phyloP scores from a whole-genome alignment of 1,284 basidiomycete species.

The Irpex sp. region DNA sequence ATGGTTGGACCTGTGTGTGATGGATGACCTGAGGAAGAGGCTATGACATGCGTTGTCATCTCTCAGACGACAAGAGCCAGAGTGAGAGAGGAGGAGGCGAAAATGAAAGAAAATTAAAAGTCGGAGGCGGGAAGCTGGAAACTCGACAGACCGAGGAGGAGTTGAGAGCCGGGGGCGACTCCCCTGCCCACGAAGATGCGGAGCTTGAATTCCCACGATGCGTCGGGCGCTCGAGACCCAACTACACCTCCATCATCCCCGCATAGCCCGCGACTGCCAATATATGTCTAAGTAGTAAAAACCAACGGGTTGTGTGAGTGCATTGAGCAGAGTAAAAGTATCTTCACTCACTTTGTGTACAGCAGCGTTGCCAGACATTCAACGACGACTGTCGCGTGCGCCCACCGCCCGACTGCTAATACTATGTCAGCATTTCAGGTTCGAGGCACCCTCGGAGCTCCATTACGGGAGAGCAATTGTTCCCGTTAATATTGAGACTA shows the following conservation, averaged over 20 bases:
- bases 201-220: conserved; percentile 23
- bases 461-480: not conserved
- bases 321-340: too few species aligned
- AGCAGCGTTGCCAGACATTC: too few species aligned
- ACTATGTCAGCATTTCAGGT: too few species aligned
- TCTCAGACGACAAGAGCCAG: conserved; percentile 21
- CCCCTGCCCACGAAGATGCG: conserved; percentile 14
- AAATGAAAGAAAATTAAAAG: conserved; percentile 14
- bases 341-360: too few species aligned
- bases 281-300: not conserved
- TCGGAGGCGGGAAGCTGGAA: conserved; percentile 23
- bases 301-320: not conserved
- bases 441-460: too few species aligned
- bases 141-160: conserved; percentile 13
- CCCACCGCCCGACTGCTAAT: too few species aligned
- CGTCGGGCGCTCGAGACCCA: not conserved
- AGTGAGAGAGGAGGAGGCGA: conserved; percentile 18
- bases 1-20: conserved; percentile 50
- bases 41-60: conserved; percentile 78
- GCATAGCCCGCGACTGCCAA: not conserved
- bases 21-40: conserved; percentile 65
- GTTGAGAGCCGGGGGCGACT: conserved; percentile 15
- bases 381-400: too few species aligned
- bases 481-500: not conserved
- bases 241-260: not conserved